Evolutionary conservation across 202 grass and related monocot species (phyloP), one percentile per base, ranked within the genome.

Genomic region (Panicum hallii): DNA sequence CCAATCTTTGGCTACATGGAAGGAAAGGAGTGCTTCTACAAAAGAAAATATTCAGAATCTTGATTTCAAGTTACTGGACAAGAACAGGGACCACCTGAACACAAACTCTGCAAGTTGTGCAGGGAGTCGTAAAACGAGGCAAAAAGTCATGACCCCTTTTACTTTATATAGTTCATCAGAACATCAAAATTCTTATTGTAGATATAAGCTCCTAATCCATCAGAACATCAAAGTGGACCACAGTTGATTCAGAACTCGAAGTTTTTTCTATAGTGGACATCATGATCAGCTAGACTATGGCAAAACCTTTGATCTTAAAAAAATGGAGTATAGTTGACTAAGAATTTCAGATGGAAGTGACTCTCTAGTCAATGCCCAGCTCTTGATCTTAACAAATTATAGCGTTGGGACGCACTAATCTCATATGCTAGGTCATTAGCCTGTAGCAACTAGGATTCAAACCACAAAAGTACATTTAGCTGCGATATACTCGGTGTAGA

Each of bases 1-100:
- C 38, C 5, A 60, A 16, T 38, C 54, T 45, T 19, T 83, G 54
- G 9, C 15, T 44, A 22, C 10, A 10, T 55, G 49, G 28, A 83
- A 62, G 7, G 17, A 65, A 28, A 56, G 56, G 12, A 45, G 19
- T 26, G 7, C 23, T 45, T 14, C 10, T 75, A 40, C 0, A 1
- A 41, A 13, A 43, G n/a, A 44, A 45, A 76, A 67, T 67, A 6
- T 34, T 55, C n/a, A 54, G 56, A 36, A 40, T 74, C 56, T 63
- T 83, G 69, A 44, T 77, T 16, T 58, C 19, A 58, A 46, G 15
- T 14, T 19, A 45, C 50, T 82, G 34, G 60, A 66, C 14, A 49
- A 19, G 55, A 66, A 54, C 36, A 68, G 0, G 15, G 82, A 77
- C 45, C 71, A 76, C 63, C 62, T 69, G 50, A 77, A 64, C 22